Evolutionary conservation across 2,329 filamentous ascomycete species (phyloP).

Genomic region (Fusarium vanettenii): DNA sequence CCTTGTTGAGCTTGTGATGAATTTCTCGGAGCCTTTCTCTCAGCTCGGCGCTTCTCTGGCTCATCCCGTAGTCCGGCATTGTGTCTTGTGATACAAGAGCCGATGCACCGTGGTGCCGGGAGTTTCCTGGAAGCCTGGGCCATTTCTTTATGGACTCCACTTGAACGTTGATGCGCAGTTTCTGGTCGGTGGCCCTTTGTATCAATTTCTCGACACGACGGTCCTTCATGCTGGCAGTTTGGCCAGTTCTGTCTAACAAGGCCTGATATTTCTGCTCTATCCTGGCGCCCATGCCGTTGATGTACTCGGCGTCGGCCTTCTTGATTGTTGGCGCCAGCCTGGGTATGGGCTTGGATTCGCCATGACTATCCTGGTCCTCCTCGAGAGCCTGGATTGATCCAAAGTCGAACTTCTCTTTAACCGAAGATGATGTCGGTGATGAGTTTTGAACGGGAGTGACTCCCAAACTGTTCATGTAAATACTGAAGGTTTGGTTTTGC

Average conservation of each 20-base stretch:
- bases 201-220: neutral
- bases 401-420: neutral
- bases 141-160: neutral
- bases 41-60: neutral
- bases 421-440: neutral
- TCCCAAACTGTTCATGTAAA: neutral
- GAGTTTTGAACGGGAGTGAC: neutral
- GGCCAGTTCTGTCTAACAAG: neutral
- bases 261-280: neutral
- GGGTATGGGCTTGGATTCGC: neutral
- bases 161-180: neutral
- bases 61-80: neutral
- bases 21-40: neutral
- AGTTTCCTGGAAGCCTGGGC: neutral
- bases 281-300: neutral
- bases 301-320: neutral
- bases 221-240: neutral
- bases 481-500: neutral
- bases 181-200: too few relatives aligned
- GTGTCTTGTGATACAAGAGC: neutral
- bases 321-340: neutral
- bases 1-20: neutral
- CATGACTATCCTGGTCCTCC: neutral
- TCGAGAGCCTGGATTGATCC: slow-evolving; percentile 1
- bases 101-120: neutral